Conservation (phyloP, 768 basidiomycete species). For the Leucogyrophana mollusca region DNA sequence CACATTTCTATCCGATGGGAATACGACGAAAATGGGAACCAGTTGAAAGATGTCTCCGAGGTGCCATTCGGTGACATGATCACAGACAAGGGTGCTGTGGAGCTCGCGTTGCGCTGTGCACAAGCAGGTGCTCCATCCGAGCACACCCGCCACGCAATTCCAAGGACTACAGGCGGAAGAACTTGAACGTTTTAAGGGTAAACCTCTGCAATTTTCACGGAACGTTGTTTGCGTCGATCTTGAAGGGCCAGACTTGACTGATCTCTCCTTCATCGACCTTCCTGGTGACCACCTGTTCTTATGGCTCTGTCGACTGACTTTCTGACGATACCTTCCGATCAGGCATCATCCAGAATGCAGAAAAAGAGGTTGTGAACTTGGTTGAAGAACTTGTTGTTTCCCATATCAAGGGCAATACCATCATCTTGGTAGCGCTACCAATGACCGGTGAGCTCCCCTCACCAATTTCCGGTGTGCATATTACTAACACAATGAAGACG, state of each 20-base stretch:
- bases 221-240: slow-evolving; percentile 43
- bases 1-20: slow-evolving; percentile 43
- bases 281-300: slow-evolving; percentile 28
- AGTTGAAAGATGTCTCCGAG: slow-evolving; percentile 21
- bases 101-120: slow-evolving; percentile 54
- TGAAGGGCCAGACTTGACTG: slow-evolving; percentile 36
- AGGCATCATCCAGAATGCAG: slow-evolving; percentile 53
- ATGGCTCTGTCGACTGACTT: neutral
- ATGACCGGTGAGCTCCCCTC: slow-evolving; percentile 44
- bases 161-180: slow-evolving; percentile 7
- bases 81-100: slow-evolving; percentile 42
- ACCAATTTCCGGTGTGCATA: neutral
- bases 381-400: slow-evolving; percentile 49
- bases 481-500: slow-evolving; percentile 34
- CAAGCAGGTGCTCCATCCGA: slow-evolving; percentile 56
- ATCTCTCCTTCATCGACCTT: slow-evolving; percentile 39
- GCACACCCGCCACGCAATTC: slow-evolving; percentile 25
- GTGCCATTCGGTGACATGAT: slow-evolving; percentile 42
- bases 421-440: slow-evolving; percentile 53
- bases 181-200: slow-evolving; percentile 10
- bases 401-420: slow-evolving; percentile 47
- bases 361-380: slow-evolving; percentile 39
- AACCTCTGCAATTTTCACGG: slow-evolving; percentile 31
- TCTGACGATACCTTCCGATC: neutral
- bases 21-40: slow-evolving; percentile 28